Conservation (phyloP, 306 rosid genomes). For the Citrullus amarus region DNA sequence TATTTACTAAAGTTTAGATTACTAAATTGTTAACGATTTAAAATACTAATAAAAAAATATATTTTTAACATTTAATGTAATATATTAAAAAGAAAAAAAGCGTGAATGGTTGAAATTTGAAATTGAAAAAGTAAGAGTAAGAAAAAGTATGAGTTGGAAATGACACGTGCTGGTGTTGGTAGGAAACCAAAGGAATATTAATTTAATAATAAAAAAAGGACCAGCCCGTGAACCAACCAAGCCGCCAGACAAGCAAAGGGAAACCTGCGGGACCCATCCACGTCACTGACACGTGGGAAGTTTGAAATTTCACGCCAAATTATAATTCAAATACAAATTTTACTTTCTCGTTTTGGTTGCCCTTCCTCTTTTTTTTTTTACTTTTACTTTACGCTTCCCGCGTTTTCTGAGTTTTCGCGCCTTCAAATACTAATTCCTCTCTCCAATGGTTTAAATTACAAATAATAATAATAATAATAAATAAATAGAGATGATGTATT, state of each 20-base stretch:
- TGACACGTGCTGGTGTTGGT: constrained; percentile 2
- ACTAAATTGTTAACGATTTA: too few relatives aligned
- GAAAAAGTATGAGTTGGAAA: background rate
- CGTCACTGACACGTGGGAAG: background rate
- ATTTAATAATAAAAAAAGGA: background rate
- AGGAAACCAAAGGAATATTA: background rate
- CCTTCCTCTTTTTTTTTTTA: background rate
- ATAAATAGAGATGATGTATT: too few relatives aligned
- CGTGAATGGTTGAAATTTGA: background rate
- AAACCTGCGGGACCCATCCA: background rate
- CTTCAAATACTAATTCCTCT: background rate
- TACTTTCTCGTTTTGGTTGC: background rate
- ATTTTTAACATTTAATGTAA: too few relatives aligned
- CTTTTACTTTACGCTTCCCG: background rate
- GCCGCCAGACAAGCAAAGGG: constrained; percentile 6
- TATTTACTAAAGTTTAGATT: too few relatives aligned
- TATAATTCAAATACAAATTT: background rate
- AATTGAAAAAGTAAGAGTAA: background rate
- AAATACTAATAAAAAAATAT: too few relatives aligned
- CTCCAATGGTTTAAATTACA: background rate
- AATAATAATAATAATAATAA: too few relatives aligned
- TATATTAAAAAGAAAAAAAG: too few relatives aligned
- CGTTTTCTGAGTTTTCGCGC: background rate
- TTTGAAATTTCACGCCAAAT: background rate
- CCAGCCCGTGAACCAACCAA: background rate